Percentiles rank a stretch among this genome's conserved stretches.
These are phyloP conservation scores for Fusarium sp. DNA, from an alignment of 2,329 filamentous ascomycete species.

Conservation along the genomic window DNA sequence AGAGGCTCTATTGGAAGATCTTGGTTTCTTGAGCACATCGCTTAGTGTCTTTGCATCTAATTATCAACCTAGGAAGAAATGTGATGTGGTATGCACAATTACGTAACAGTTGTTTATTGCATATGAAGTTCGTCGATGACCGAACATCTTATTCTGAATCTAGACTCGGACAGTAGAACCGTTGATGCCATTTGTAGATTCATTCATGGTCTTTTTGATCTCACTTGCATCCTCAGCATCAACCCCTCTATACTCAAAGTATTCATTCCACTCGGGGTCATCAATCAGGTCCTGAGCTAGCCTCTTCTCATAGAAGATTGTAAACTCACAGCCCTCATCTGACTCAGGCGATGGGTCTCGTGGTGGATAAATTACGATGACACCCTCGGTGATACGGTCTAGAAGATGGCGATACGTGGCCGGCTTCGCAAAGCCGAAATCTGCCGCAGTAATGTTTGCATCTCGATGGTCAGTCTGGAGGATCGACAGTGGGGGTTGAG, in stretches of 20 bases:
- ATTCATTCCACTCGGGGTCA: slow-evolving; percentile 55
- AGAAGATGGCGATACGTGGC: slow-evolving; percentile 53
- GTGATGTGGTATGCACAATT: no score
- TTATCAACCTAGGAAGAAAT: no score
- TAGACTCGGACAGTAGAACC: background rate
- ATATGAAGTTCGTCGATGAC: background rate
- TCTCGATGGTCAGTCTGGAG: slow-evolving; percentile 57
- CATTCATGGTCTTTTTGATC: background rate
- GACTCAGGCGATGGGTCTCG: slow-evolving; percentile 41
- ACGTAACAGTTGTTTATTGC: no score
- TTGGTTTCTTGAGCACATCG: background rate
- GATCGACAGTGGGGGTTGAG: slow-evolving; percentile 55
- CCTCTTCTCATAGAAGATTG: slow-evolving; percentile 55
- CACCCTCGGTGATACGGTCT: slow-evolving; percentile 50
- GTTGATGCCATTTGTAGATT: background rate
- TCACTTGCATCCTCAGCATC: slow-evolving; percentile 41
- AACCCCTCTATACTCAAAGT: slow-evolving; percentile 57
- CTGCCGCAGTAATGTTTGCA: slow-evolving; percentile 44
- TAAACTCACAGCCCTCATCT: slow-evolving; percentile 56
- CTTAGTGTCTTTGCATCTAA: no score
- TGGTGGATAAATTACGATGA: slow-evolving; percentile 53
- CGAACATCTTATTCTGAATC: background rate
- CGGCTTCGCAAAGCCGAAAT: slow-evolving; percentile 58
- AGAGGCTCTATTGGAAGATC: slow-evolving; percentile 37
- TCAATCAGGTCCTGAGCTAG: slow-evolving; percentile 51